These are phyloP conservation scores for Gossypium arboreum DNA, from an alignment of 345 rosid species.

Conservation along the genomic window DNA sequence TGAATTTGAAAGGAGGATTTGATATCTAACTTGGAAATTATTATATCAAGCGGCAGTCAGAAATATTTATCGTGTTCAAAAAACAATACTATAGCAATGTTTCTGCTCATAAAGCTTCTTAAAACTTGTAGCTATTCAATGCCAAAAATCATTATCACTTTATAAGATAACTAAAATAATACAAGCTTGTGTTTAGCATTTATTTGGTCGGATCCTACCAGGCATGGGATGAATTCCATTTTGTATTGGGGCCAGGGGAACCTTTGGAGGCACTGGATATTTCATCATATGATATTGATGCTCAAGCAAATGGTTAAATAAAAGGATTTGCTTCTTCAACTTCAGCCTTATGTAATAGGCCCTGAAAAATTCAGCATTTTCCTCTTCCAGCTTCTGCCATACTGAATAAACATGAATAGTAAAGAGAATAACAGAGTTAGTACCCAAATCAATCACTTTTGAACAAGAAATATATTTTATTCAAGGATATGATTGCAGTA, in stretches of 20 bases:
- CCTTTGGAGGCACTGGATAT: constrained; percentile 70
- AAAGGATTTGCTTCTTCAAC: constrained; percentile 79
- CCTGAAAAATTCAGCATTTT: constrained; percentile 89
- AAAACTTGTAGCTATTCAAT: background rate
- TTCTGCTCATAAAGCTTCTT: background rate
- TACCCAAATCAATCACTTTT: background rate
- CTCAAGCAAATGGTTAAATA: constrained; percentile 90
- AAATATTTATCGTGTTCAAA: too few species aligned
- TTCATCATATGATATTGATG: constrained; percentile 89
- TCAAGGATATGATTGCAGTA: background rate
- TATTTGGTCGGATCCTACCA: constrained; percentile 44
- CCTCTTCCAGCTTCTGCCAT: constrained; percentile 99
- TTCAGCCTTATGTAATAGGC: constrained; percentile 92
- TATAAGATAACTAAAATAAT: background rate
- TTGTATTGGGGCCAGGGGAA: constrained; percentile 78
- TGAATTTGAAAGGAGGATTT: background rate
- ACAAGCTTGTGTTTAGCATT: background rate
- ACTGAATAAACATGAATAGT: constrained; percentile 43
- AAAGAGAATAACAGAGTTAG: constrained; percentile 1
- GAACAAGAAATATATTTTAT: background rate
- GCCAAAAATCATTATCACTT: background rate
- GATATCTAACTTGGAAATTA: background rate
- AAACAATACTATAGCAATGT: background rate
- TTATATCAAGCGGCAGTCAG: background rate
- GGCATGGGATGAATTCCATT: constrained; percentile 93